Evolutionary conservation across 225 moss, liverwort and hornwort species (phyloP), one percentile per base, ranked within the genome.

Genomic region (Asterella californica): DNA sequence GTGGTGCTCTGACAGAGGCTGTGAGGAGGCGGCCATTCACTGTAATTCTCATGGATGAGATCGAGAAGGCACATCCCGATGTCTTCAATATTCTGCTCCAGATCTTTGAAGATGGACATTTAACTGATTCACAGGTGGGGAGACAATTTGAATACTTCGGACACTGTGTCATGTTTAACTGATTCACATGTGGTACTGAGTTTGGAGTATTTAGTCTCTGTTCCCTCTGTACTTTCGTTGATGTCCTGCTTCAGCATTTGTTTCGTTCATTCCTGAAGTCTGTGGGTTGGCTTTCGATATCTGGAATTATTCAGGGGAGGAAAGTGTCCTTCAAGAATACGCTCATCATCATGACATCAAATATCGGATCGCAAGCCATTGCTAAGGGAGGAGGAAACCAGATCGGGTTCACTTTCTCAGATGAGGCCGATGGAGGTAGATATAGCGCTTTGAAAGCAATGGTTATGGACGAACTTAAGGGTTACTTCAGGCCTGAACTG

Each of bases 1-100:
- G 94, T 86, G 96, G 96, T 83, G 92, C 90, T 10, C 85, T 96
- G n/a, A 96, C 96, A 12, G 96, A 96, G 84, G 87, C 96, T 25
- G 94, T 96, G 33, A 91, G 96, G 30, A 87, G 92, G 74, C 88
- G 91, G 53, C 96, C 94, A 17, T 96, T 94, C 65, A 96, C 96
- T 47, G 92, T 96, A 36, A 86, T 96, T 75, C 94, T 96, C 0
- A 87, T 96, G 96, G 96, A 96, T 74, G 96, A 96, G 81, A 96
- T 96, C 61, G 96, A 96, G 47, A 96, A 96, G 84, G 96, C 96
- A 0, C 96, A 96, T 81, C 96, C 96, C 36, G 96, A 96, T 84
- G 91, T 96, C 66, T 96, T 96, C 78, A 96, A 96, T 71, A 92
- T 96, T 75, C 81, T 96, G 48, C 96, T 96, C 34, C 96, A 96